Base-by-base conservation (phyloP, 805 yeast genomes). In the Zygoascus tannicola region DNA sequence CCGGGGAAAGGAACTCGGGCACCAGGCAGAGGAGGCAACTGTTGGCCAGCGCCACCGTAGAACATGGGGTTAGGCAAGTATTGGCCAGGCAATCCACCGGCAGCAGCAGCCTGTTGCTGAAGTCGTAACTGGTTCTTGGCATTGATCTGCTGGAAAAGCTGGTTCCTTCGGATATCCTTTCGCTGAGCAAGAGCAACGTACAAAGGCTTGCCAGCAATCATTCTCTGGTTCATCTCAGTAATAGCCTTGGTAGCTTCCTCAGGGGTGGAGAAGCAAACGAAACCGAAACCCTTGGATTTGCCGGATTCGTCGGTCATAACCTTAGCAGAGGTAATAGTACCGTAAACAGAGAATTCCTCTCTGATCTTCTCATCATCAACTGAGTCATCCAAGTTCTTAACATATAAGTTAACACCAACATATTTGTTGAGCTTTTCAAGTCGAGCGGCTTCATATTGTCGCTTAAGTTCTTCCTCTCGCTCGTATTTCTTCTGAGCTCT, bases 241-340 rank as follows among this genome's bases (percentile, higher is more conserved):
- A 90, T 86, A 54, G 98, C 98, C 73, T 86, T 87, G 60, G 95
- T 85, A 57, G 98, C 98, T 78, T 92, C 98, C 69, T 92, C 98
- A 63, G 97, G 96, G 53, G 92, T 69, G 45, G 95, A 80, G 83
- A 81, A 92, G 73, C 98, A 87, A 57, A 92, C 98, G 66, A 92
- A 92, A 63, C 98, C 98, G 66, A 92, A 92, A 56, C 97, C 97
- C 75, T 85, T 90, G 52, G 97, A 86, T 72, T 86, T 86, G 59
- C 95, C 97, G 50, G 78, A 67, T 60, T 88, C 97, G 64, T 85
- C 95, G 60, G 82, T 78, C 97, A 92, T 90, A 21, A 77, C 66
- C 44, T 74, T 74, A 30, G 53, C 50, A 16, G 96, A 85, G 54
- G 97, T 85, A 72, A 92, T 92, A 62, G 84, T 70, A 66, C 98